Base-by-base conservation (phyloP, 257 asterid species). In the Penstemon barbatus region DNA sequence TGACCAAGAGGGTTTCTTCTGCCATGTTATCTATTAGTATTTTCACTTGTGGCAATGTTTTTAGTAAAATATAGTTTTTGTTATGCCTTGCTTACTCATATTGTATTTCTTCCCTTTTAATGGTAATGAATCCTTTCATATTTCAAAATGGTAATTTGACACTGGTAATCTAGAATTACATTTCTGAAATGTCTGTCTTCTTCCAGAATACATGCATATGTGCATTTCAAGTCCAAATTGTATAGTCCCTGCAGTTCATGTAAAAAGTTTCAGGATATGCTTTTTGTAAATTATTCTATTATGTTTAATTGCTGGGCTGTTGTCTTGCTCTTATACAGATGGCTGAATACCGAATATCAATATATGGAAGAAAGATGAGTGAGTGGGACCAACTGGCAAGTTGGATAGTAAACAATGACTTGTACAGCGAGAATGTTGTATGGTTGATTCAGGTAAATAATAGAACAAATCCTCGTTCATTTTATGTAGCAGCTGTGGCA, bases 331-430 rank as follows among this genome's bases (percentile, higher is more conserved):
- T 72, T 75, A 46, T 81, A 55, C 89, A 92, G 98, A 89, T 92
- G 98, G 97, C 98, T 73, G 98, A 92, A 80, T 92, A 92, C 74
- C 81, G 98, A 75, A 70, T 90, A 50, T 92, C 98, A 33, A 90
- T 92, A 63, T 90, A 92, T 75, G 98, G 98, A 65, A 85, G 98
- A 79, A 92, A 92, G 86, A 85, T 82, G 95, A 90, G 98, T 49
- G 98, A 92, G 80, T 90, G 97, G 98, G 98, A 92, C 76, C 97
- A 92, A 80, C 80, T 90, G 63, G 98, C 97, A 33, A 92, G 98
- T 81, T 92, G 98, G 98, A 89, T 92, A 51, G 89, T 92, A 46
- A 92, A 93, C 74, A 90, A 93, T 76, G 90, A 86, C 71, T 79
- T 93, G 55, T 90, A 88, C 79, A 83, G 92, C 69, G 95, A 90